Evolutionary conservation across 768 basidiomycete genomes (phyloP).

Genomic region (Mycena floridula): DNA sequence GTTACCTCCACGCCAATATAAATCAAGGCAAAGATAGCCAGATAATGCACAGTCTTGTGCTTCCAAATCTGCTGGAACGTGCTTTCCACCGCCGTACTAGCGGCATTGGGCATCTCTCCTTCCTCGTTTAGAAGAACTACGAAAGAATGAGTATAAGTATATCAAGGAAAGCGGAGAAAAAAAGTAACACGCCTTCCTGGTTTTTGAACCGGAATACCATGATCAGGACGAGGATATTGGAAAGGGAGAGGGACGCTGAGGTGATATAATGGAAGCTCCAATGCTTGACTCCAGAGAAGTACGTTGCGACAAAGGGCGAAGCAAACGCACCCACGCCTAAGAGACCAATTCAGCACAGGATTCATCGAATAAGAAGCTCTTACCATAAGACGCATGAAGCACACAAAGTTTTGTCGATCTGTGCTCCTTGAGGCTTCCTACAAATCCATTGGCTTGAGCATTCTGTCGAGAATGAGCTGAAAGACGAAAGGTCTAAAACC

Average conservation of each 20-base stretch:
- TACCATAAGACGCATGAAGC: constrained; percentile 22
- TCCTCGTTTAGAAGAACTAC: constrained; percentile 21
- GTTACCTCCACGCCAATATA: constrained; percentile 40
- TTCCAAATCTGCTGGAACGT: constrained; percentile 28
- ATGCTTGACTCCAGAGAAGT: constrained; percentile 25
- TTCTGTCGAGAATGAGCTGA: constrained; percentile 23
- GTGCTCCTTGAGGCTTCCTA: constrained; percentile 32
- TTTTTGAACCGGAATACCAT: constrained; percentile 42
- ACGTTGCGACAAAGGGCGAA: constrained; percentile 33
- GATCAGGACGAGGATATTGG: constrained; percentile 34
- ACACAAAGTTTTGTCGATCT: constrained; percentile 17
- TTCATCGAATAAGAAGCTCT: too few species aligned
- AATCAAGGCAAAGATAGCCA: constrained; percentile 32
- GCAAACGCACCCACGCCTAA: constrained; percentile 31
- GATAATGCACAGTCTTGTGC: constrained; percentile 27
- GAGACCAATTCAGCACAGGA: too few species aligned
- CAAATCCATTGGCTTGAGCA: constrained; percentile 40
- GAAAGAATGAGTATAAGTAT: constrained; percentile 3
- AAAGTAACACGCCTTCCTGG: constrained; percentile 45
- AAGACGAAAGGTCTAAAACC: too few species aligned
- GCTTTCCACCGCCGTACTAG: constrained; percentile 14
- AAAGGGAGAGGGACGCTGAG: constrained; percentile 31
- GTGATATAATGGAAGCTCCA: constrained; percentile 42
- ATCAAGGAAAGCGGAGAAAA: constrained; percentile 10
- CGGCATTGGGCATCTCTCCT: constrained; percentile 22